Evolutionary conservation across 2,329 filamentous ascomycete genomes (phyloP).

Genomic region (Calonectria pseudoturangicola): DNA sequence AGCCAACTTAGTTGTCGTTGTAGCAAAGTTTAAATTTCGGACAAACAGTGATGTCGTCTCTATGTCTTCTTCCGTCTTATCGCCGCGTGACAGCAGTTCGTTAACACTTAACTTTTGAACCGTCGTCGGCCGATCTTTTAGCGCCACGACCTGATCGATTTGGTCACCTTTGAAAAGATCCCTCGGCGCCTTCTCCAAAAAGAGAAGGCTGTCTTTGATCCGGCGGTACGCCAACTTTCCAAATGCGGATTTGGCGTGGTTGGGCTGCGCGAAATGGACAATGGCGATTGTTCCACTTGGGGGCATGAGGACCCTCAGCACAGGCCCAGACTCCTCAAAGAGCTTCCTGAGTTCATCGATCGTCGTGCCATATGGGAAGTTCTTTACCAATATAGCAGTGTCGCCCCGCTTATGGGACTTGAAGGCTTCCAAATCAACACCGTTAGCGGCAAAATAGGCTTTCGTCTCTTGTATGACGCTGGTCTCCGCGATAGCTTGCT

Average conservation of each 20-base stretch:
- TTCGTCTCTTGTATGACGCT: constrained; percentile 98
- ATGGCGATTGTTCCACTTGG: constrained; percentile 95
- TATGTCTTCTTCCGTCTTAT: constrained; percentile 71
- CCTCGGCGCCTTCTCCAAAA: constrained; percentile 94
- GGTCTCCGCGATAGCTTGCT: constrained; percentile 97
- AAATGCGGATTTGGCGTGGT: constrained; percentile 89
- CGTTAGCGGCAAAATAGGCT: constrained; percentile 89
- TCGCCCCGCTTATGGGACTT: constrained; percentile 90
- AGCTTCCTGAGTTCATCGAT: constrained; percentile 85
- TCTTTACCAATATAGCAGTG: constrained; percentile 92
- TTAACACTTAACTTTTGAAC: constrained; percentile 79
- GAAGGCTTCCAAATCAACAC: constrained; percentile 94
- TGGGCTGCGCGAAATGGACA: constrained; percentile 87
- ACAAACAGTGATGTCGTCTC: constrained; percentile 91
- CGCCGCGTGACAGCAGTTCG: constrained; percentile 79
- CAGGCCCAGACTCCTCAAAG: constrained; percentile 89
- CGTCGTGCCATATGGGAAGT: constrained; percentile 90
- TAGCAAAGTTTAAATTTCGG: constrained; percentile 94
- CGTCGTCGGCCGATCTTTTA: constrained; percentile 62
- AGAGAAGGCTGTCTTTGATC: constrained; percentile 92
- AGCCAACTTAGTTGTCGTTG: constrained; percentile 83
- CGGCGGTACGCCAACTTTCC: constrained; percentile 90
- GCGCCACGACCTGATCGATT: constrained; percentile 54
- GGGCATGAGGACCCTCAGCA: constrained; percentile 91
- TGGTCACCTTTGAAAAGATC: constrained; percentile 77